Evolutionary conservation across 169 alveolate species (phyloP), one percentile per base, ranked within the genome.

Genomic region (Theileria orientalis): DNA sequence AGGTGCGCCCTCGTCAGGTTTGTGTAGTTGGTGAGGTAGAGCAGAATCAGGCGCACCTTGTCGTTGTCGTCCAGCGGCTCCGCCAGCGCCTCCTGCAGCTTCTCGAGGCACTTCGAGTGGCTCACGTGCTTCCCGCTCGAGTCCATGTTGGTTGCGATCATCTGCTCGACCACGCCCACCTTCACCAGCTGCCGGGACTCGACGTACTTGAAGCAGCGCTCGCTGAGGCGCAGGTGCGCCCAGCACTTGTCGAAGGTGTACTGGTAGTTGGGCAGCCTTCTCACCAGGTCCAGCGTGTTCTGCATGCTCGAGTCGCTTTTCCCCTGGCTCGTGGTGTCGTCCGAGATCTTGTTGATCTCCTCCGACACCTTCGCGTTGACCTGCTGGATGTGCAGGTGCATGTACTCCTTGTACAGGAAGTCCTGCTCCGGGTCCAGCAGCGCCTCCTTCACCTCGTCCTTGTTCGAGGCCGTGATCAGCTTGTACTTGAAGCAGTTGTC

Each of bases 381-480:
- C 37, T 84, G 83, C 46, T 90, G 94, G 32, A 91, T 86, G 41
- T 91, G 95, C 64, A 63, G 51, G 63, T 91, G 95, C 32, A 94
- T 71, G 75, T 84, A 91, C 32, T 73, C 61, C 9, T 67, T 42
- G 95, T 95, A 91, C 29, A 87, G 66, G 14, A 49, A 57, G 73
- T 91, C 95, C 74, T 59, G 73, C 47, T 91, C 92, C n/a, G 86
- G 71, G 23, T 85, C 60, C 16, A 84, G 51, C 3, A 79, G 59
- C 30, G 83, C 86, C 79, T 52, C 42, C 40, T 69, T 86, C 66
- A 27, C 33, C 85, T 62, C 91, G 75, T 30, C 78, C 74, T 60
- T 84, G 52, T 69, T 92, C 83, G 66, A 54, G 71, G 21, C 83
- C 64, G 85, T 78, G 64, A 63, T 82, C 41, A 32, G 83, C 32